These are phyloP conservation scores for Cercospora sp. DNA, from an alignment of 2,329 filamentous ascomycete species.

Conservation along the genomic window DNA sequence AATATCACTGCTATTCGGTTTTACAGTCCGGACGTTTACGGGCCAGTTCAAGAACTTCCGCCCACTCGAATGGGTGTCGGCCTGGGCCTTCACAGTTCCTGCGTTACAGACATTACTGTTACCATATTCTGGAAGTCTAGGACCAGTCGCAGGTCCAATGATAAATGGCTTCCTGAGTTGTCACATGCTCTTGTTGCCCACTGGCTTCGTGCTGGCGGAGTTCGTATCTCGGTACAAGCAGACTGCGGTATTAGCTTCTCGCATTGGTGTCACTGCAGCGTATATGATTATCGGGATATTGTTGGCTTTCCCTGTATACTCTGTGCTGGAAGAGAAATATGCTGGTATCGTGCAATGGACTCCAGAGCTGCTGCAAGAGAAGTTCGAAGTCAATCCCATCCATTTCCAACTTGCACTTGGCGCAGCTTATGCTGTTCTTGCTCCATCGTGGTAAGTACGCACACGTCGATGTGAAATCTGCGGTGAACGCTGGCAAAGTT, in stretches of 20 bases:
- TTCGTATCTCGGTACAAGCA: slow-evolving; percentile 13
- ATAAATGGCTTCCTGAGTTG: slow-evolving; percentile 73
- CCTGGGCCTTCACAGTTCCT: slow-evolving; percentile 75
- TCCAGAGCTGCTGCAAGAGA: slow-evolving; percentile 9
- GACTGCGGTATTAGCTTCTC: slow-evolving; percentile 1
- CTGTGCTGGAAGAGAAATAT: slow-evolving; percentile 8
- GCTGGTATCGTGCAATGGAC: slow-evolving; percentile 13
- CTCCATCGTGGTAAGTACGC: background rate
- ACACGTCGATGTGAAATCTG: too few relatives aligned
- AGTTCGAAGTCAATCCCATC: slow-evolving; percentile 49
- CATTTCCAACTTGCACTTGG: slow-evolving; percentile 70
- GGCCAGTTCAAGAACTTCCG: background rate
- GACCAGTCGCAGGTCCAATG: slow-evolving; percentile 70
- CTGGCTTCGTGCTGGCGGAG: slow-evolving; percentile 53
- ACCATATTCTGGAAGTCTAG: slow-evolving; percentile 64
- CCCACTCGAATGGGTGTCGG: slow-evolving; percentile 40
- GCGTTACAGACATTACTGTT: slow-evolving; percentile 71
- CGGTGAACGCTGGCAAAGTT: too few relatives aligned
- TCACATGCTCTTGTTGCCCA: slow-evolving; percentile 52
- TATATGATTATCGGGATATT: background rate
- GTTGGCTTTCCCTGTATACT: slow-evolving; percentile 14
- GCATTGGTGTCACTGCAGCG: background rate
- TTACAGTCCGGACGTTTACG: slow-evolving; percentile 31
- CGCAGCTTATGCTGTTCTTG: slow-evolving; percentile 52
- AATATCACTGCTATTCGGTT: slow-evolving; percentile 62